These are phyloP conservation scores for Suhomyces ambrosiae DNA, from an alignment of 1,139 yeast genomes.

Conservation along the genomic window DNA sequence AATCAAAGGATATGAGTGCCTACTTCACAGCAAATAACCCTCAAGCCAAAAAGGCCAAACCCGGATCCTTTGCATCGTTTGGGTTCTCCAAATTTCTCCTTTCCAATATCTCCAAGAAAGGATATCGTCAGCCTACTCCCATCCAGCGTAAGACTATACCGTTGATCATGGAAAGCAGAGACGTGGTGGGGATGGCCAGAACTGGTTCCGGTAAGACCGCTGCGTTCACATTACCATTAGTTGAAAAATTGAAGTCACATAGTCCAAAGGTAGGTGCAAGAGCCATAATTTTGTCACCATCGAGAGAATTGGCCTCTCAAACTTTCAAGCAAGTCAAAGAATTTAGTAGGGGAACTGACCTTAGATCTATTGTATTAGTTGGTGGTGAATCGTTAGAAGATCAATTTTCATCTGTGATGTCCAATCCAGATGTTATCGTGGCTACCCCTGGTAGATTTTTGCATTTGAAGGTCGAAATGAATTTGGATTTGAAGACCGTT, in stretches of 20 bases:
- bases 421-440: constrained; percentile 89
- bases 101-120: constrained; percentile 75
- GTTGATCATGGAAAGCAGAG: constrained; percentile 79
- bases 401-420: constrained; percentile 90
- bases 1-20: constrained; percentile 45
- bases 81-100: constrained; percentile 78
- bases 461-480: constrained; percentile 96
- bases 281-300: constrained; percentile 86
- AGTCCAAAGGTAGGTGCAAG: constrained; percentile 88
- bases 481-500: constrained; percentile 73
- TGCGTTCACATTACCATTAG: constrained; percentile 91
- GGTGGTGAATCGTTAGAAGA: constrained; percentile 99
- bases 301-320: constrained; percentile 92
- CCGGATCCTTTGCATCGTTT: constrained; percentile 86
- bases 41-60: constrained; percentile 64
- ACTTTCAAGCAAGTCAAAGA: constrained; percentile 89
- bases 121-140: constrained; percentile 95
- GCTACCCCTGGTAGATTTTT: constrained; percentile 98
- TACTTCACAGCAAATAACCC: constrained; percentile 43
- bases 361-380: constrained; percentile 76
- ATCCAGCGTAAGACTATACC: constrained; percentile 97
- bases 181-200: constrained; percentile 98
- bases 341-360: constrained; percentile 79
- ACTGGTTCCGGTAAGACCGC: constrained; percentile 99
- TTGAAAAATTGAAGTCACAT: constrained; percentile 81